Evolutionary conservation across 2,329 filamentous ascomycete genomes (phyloP).

Genomic region (Pseudogymnoascus sp.): DNA sequence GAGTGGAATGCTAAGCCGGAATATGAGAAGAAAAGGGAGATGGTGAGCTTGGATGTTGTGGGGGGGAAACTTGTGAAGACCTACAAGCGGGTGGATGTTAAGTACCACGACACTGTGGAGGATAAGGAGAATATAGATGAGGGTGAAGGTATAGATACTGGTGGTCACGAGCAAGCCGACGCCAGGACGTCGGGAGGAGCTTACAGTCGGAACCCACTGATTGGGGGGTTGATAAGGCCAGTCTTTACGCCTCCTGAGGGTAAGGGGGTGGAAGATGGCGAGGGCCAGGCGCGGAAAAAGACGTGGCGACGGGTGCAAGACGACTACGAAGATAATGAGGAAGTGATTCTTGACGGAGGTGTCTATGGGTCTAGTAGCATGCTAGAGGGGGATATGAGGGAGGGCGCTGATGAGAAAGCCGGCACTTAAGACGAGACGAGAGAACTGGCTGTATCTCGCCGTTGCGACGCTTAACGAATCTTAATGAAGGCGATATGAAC

Average conservation of each 20-base stretch:
- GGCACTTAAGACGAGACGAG: neutral
- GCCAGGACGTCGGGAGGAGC: conserved; percentile 21
- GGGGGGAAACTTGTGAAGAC: conserved; percentile 48
- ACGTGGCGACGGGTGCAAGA: conserved; percentile 36
- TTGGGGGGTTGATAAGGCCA: conserved; percentile 30
- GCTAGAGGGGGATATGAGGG: conserved; percentile 13
- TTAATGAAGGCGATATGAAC: neutral
- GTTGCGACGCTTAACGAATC: neutral
- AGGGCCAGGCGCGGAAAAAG: conserved; percentile 22
- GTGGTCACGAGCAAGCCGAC: conserved; percentile 6
- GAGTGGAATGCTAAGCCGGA: conserved; percentile 62
- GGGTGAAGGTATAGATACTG: conserved; percentile 16
- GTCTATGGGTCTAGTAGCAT: conserved; percentile 20
- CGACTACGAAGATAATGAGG: conserved; percentile 35
- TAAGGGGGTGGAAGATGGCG: conserved; percentile 12
- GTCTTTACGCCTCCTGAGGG: conserved; percentile 28
- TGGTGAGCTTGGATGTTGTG: conserved; percentile 62
- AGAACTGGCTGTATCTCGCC: neutral
- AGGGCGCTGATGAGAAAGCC: conserved; percentile 17
- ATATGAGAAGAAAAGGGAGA: conserved; percentile 62
- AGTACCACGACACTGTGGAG: neutral
- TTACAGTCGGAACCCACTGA: conserved; percentile 30
- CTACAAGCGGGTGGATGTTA: conserved; percentile 15
- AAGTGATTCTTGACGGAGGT: conserved; percentile 34
- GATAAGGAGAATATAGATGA: conserved; percentile 14